phyloP scores from a whole-genome alignment of 306 rosid species.

The Lithocarpus polystachyus region DNA sequence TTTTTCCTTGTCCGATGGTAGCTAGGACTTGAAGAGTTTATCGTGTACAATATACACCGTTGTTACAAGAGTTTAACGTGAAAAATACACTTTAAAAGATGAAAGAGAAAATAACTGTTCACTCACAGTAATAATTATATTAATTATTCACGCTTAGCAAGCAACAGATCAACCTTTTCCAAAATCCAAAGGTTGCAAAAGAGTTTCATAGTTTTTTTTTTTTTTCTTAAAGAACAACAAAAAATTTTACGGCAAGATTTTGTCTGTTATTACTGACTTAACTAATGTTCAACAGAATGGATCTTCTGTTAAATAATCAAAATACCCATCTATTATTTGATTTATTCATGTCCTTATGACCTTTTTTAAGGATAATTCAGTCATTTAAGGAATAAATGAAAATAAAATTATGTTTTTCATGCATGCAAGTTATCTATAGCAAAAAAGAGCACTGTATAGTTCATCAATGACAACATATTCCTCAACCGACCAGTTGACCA shows the following conservation, averaged over 20 bases:
- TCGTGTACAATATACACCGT: not conserved
- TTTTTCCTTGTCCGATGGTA: not conserved
- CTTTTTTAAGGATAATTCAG: not conserved
- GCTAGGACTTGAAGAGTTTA: slow-evolving; percentile 3
- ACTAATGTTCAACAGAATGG: not conserved
- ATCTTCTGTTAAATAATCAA: not conserved
- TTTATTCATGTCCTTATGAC: slow-evolving; percentile 6
- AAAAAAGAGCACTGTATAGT: not conserved
- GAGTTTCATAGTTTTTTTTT: slow-evolving; percentile 13
- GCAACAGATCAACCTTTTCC: slow-evolving; percentile 21
- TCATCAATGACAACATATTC: slow-evolving; percentile 21
- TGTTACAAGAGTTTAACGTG: not conserved
- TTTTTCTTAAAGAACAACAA: not conserved
- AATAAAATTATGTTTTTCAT: not conserved
- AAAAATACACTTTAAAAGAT: not conserved
- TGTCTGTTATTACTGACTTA: not conserved
- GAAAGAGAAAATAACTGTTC: not conserved
- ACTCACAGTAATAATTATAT: not conserved
- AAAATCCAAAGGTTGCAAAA: slow-evolving; percentile 24
- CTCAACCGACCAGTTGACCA: slow-evolving; percentile 23
- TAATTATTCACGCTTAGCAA: slow-evolving; percentile 4
- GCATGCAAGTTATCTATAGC: not conserved
- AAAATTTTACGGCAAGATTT: not conserved
- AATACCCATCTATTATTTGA: slow-evolving; percentile 20
- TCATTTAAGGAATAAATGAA: not conserved